Evolutionary conservation across 345 rosid species (phyloP), one percentile per base, ranked within the genome.

Genomic region (Citrus medica): DNA sequence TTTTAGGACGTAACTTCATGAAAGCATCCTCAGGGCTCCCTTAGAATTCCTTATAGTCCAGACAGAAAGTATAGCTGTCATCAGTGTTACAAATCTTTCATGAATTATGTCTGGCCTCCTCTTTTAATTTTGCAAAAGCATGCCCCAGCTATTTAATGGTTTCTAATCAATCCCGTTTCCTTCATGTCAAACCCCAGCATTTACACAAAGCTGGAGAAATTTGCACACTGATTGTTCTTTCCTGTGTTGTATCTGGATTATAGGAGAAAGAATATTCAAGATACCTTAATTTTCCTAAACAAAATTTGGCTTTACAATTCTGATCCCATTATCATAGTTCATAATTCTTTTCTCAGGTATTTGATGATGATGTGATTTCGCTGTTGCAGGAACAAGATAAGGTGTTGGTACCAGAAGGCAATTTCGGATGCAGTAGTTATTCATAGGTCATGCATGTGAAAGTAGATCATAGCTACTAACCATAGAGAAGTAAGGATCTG

Each of bases 361-460:
- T 67, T 65, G 51, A 74, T 60, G 51, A 74, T 55, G 72, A 64
- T 70, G 58, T 24, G 37, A 59, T 76, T 9, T 78, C 1, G 61
- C 40, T 67, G 55, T 53, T 80, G 88, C 85, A 90, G 94, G 93
- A 86, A 74, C 88, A 82, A 55, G 87, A 84, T 75, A 82, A 78
- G 76, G 82, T 61, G 83, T 85, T 77, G 7, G 60, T 80, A 55
- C 66, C 80, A 40, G 91, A 84, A 55, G 90, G 85, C 70, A 89
- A 87, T 35, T 79, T 88, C 46, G 90, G 87, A 69, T 83, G 78
- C 68, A 79, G 79, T 69, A 76, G 81, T 30, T 92, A 82, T 78
- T 85, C 92, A 33, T 84, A 79, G 88, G 80, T 89, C 84, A 21
- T 88, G 91, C 84, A 75, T 83, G 60, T 86, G 85, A 83, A 70